A percentile compares a stretch with the other conserved stretches of the same genome.
These are phyloP conservation scores for Carpinus fangiana DNA, from an alignment of 306 rosid genomes.

Conservation along the genomic window DNA sequence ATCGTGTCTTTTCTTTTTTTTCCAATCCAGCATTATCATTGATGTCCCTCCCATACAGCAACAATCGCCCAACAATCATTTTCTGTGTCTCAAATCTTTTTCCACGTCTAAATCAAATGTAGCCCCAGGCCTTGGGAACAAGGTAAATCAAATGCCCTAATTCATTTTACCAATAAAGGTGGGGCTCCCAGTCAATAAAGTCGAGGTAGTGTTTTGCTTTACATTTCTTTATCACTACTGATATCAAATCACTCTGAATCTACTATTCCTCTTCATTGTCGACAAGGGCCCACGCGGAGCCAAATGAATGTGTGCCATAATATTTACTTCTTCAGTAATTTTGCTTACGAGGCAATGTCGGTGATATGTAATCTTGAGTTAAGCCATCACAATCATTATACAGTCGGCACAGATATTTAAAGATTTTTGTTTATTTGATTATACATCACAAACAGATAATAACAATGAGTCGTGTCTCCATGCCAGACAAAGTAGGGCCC, in stretches of 20 bases:
- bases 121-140: not conserved
- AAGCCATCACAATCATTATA: not conserved
- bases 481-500: slow-evolving; percentile 43
- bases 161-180: not conserved
- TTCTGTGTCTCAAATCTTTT: not conserved
- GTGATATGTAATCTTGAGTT: not conserved
- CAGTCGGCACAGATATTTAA: not conserved
- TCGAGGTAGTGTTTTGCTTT: not conserved
- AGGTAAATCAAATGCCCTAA: not conserved
- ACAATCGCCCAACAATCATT: not conserved
- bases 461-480: not conserved
- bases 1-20: not conserved
- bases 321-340: not conserved
- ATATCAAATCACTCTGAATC: not conserved
- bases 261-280: not conserved
- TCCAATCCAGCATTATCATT: not conserved
- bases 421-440: not conserved
- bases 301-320: not conserved
- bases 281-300: slow-evolving; percentile 4
- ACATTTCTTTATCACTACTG: not conserved
- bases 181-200: not conserved
- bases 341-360: not conserved
- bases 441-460: not conserved
- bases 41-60: not conserved
- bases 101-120: not conserved